These are phyloP conservation scores for Mycothermus thermophilus DNA, from an alignment of 495 filamentous ascomycete genomes.

Conservation along the genomic window DNA sequence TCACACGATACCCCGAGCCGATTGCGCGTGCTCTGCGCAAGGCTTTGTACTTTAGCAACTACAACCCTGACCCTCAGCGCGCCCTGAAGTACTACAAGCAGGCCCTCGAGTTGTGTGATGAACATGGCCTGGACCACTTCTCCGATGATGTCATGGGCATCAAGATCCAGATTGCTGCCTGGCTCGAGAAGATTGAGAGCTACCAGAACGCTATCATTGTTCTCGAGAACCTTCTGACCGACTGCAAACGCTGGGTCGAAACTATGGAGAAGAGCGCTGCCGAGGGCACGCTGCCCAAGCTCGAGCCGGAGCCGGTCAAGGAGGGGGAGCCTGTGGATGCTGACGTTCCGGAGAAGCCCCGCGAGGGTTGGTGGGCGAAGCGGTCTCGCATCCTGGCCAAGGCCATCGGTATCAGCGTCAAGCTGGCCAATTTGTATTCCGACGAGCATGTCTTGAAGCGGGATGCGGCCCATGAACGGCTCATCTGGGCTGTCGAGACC, in stretches of 20 bases:
- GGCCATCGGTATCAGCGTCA: constrained; percentile 59
- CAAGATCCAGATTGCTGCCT: constrained; percentile 61
- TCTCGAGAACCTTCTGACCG: constrained; percentile 49
- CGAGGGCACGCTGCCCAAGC: constrained; percentile 31
- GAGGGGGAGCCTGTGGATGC: constrained; percentile 2
- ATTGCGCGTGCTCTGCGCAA: constrained; percentile 71
- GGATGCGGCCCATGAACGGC: constrained; percentile 54
- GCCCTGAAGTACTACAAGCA: constrained; percentile 71
- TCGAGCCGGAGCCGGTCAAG: constrained; percentile 10
- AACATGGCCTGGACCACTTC: constrained; percentile 69
- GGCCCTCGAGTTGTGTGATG: constrained; percentile 54
- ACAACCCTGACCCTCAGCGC: constrained; percentile 49
- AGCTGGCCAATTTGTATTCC: constrained; percentile 67
- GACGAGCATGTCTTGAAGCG: constrained; percentile 43
- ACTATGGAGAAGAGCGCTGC: constrained; percentile 39
- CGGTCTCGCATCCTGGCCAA: constrained; percentile 57
- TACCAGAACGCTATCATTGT: constrained; percentile 54
- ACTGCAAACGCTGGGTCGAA: constrained; percentile 49
- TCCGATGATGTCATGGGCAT: constrained; percentile 82
- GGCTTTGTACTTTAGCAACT: constrained; percentile 75
- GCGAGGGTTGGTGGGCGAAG: constrained; percentile 43
- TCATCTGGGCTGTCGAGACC: constrained; percentile 76
- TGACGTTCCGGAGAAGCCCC: constrained; percentile 1
- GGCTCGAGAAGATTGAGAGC: constrained; percentile 61
- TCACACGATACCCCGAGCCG: constrained; percentile 58